A percentile compares a stretch with the other conserved stretches of the same genome.
These are phyloP conservation scores for Juglanconis sp. DNA, from an alignment of 2,329 filamentous ascomycete genomes.

Conservation along the genomic window DNA sequence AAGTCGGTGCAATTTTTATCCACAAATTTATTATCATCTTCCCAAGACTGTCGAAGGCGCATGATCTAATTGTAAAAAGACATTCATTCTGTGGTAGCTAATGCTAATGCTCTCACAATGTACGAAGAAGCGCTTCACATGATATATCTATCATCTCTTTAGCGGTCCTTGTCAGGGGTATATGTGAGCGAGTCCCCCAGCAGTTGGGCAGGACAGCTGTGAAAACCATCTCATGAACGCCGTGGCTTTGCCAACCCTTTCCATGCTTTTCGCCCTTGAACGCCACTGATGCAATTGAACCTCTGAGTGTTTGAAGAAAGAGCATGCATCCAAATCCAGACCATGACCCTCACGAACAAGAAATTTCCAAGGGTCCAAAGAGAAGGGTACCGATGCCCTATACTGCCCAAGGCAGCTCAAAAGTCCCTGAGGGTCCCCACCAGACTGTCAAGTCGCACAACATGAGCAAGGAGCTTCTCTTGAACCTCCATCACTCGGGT, in stretches of 20 bases:
- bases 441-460: conserved; percentile 78
- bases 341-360: not conserved
- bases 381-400: not conserved
- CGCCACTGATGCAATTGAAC: conserved; percentile 24
- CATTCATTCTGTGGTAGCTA: conserved; percentile 10
- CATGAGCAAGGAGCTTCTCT: conserved; percentile 72
- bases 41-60: no score
- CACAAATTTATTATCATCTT: no score
- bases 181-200: conserved; percentile 11
- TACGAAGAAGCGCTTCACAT: conserved; percentile 7
- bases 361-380: not conserved
- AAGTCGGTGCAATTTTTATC: not conserved
- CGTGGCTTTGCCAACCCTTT: conserved; percentile 9
- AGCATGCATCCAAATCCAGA: conserved; percentile 2
- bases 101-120: conserved; percentile 10
- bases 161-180: conserved; percentile 12
- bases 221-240: conserved; percentile 14
- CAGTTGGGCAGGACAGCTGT: conserved; percentile 9
- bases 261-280: conserved; percentile 13
- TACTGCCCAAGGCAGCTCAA: conserved; percentile 33
- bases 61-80: not conserved
- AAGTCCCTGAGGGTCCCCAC: conserved; percentile 81
- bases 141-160: conserved; percentile 21
- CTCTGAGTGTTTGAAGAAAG: not conserved
- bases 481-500: conserved; percentile 53